These are phyloP conservation scores for Conringia planisiliqua DNA, from an alignment of 345 rosid species.

Conservation along the genomic window DNA sequence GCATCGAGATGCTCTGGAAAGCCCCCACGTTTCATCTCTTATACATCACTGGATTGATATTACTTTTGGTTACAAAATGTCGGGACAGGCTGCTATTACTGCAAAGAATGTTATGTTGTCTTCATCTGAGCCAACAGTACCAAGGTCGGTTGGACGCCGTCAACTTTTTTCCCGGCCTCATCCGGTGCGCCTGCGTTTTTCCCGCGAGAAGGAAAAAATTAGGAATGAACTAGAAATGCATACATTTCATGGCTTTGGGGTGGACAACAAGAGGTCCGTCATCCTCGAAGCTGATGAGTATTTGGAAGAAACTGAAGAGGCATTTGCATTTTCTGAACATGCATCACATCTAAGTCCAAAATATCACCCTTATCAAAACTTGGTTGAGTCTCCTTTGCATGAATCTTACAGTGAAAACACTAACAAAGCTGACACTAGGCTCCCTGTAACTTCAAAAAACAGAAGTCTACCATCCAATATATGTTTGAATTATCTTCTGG, in stretches of 20 bases:
- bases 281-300: conserved; percentile 44
- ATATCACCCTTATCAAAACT: conserved; percentile 38
- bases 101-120: conserved; percentile 95
- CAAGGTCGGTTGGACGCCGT: conserved; percentile 78
- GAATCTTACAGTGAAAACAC: conserved; percentile 33
- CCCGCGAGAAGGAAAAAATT: conserved; percentile 30
- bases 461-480: conserved; percentile 37
- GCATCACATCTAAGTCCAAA: conserved; percentile 63
- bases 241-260: conserved; percentile 38
- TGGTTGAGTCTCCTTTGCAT: conserved; percentile 30
- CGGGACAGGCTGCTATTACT: conserved; percentile 77
- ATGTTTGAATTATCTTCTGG: conserved; percentile 61
- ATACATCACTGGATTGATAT: conserved; percentile 93
- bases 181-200: conserved; percentile 52
- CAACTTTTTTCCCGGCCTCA: conserved; percentile 80
- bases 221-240: conserved; percentile 33
- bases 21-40: conserved; percentile 62
- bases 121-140: conserved; percentile 66
- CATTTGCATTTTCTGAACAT: conserved; percentile 68
- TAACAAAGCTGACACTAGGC: conserved; percentile 30
- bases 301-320: conserved; percentile 71
- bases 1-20: conserved; percentile 88
- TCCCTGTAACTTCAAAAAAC: conserved; percentile 34
- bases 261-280: conserved; percentile 39
- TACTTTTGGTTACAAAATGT: conserved; percentile 89